These are phyloP conservation scores for Roridomyces roridus DNA, from an alignment of 768 basidiomycete species.

Conservation along the genomic window DNA sequence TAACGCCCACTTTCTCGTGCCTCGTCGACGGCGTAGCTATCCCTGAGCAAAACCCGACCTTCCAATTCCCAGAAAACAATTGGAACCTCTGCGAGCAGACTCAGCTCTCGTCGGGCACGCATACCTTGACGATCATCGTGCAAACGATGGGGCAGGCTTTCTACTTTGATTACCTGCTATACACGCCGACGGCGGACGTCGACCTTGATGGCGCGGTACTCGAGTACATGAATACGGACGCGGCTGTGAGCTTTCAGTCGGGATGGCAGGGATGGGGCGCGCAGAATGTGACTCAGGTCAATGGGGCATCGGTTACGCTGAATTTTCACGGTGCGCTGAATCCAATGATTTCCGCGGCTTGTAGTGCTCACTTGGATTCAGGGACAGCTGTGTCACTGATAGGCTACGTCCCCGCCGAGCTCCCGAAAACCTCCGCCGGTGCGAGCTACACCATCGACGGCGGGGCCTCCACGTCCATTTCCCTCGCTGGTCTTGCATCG, in stretches of 20 bases:
- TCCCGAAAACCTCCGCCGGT: conserved; percentile 24
- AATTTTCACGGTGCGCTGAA: conserved; percentile 30
- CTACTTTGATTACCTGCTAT: conserved; percentile 36
- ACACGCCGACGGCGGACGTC: conserved; percentile 23
- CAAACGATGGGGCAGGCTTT: conserved; percentile 32
- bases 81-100: conserved; percentile 35
- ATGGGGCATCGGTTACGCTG: conserved; percentile 24
- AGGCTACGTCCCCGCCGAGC: conserved; percentile 28
- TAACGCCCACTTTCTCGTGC: conserved; percentile 38
- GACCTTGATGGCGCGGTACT: conserved; percentile 2
- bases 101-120: conserved; percentile 28
- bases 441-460: conserved; percentile 36
- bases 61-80: conserved; percentile 35
- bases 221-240: conserved; percentile 21
- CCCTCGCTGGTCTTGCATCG: not conserved
- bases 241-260: conserved; percentile 23
- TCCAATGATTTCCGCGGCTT: not conserved
- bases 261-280: conserved; percentile 27
- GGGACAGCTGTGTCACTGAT: conserved; percentile 33
- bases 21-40: conserved; percentile 36
- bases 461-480: not conserved
- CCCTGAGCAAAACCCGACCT: conserved; percentile 21
- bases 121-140: conserved; percentile 35
- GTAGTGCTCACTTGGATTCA: no score
- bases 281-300: conserved; percentile 22